Evolutionary conservation across 306 rosid genomes (phyloP), one percentile per base, ranked within the genome.

Genomic region (Quercus berberidifolia): DNA sequence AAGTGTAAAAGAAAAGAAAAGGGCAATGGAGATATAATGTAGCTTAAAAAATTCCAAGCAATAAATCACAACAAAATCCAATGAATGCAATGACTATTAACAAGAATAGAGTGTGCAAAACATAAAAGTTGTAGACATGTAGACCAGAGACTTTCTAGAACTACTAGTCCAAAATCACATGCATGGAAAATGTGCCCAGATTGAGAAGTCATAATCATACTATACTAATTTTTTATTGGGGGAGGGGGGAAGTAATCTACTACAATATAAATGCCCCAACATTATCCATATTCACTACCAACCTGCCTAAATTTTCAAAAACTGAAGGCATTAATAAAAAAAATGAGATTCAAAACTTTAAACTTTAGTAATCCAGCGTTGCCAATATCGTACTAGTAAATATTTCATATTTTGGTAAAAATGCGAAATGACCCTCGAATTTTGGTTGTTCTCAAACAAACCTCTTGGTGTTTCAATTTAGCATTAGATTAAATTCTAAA

Each of bases 1-100:
- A 75, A 67, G 79, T 21, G 75, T 31, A 82, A 75, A 75, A 14
- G 56, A 82, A 75, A 75, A 14, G 56, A 69, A 25, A 74, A 69
- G 26, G 23, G 71, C 0, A n/a, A 46, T 30, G 43, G 60, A 56
- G 54, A 43, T 10, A 80, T 58, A 35, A 6, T 79, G 35, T 75
- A 60, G 72, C 78, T 70, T 72, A 62, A 76, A 78, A 35, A 71
- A 64, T 38, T 52, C 58, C 54, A 80, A 65, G 65, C 43, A 77
- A 77, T 52, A 51, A 65, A 75, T 33, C 78, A 20, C 26, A 75
- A 79, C 60, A 77, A 74, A 19, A 74, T 76, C 71, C 79, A 35
- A 35, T 21, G n/a, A 74, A 68, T 72, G 51, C 65, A 76, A 28
- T 38, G 31, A 23, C 15, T 49, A 78, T 68, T 8, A 52, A 58